Base-by-base conservation (phyloP, 805 yeast genomes). In the Barnettozyma populi region DNA sequence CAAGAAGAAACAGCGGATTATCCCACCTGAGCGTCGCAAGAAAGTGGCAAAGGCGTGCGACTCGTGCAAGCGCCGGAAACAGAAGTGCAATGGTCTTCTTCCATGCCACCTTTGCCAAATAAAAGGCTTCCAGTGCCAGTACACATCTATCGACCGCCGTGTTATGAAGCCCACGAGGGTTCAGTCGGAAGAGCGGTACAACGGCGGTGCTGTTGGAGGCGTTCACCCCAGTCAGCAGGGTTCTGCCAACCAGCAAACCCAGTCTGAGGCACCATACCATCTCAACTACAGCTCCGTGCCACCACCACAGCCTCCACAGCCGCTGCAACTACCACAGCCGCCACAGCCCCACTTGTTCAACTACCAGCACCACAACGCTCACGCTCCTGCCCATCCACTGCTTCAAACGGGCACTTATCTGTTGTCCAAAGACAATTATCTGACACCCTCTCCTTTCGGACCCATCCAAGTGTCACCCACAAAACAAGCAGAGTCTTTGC, bases 41-140 rank as follows among this genome's bases (percentile, higher is more conserved):
- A 72, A 74, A 48, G 74, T 72, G 19, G 70, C 76, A 1, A 64
- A 67, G 49, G 79, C 79, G 8, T 74, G 79, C 51, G 76, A 74
- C 51, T 60, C 61, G 44, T 74, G 78, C 60, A 72, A 72, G 59
- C 66, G 64, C 43, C 55, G 76, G 36, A 74, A 74, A 55, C 70
- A 56, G 44, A 58, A 53, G 52, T 71, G 64, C 42, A 55, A 63
- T 43, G 68, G 69, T 4, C 53, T 56, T 7, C 51, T 52, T 18
- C 74, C 75, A 1, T 68, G 75, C 52, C 57, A 57, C 11, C 53
- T 67, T 21, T 69, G 75, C 47, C 44, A 47, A 21, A 45, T 52
- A 37, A 66, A 65, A 54, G 57, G 57, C 16, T 57, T 66, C 20
- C 51, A 49, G 6, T 71, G 74, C 46, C 55, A 52, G 23, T 69